Conservation (phyloP, 2,329 filamentous ascomycete genomes). For the Colletotrichum gigasporum region DNA sequence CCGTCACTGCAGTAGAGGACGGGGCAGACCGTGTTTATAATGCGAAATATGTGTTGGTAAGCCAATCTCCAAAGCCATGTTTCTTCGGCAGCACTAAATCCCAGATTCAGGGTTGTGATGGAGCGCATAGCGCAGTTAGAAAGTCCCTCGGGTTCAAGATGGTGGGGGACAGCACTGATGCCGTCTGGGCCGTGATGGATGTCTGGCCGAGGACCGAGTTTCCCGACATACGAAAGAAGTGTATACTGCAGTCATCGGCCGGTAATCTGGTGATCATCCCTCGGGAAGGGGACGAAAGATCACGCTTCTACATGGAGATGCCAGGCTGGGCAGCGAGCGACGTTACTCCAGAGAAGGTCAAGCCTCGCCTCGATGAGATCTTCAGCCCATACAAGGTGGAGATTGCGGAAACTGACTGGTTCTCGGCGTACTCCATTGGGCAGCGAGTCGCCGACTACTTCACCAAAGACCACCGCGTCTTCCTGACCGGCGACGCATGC, state of each 20-base stretch:
- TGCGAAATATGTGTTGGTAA: slow-evolving; percentile 20
- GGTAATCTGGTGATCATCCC: slow-evolving; percentile 75
- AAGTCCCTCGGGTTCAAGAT: slow-evolving; percentile 63
- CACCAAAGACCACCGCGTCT: slow-evolving; percentile 74
- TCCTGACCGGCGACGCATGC: slow-evolving; percentile 79
- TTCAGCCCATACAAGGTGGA: slow-evolving; percentile 67
- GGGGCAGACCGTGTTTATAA: slow-evolving; percentile 41
- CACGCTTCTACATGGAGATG: slow-evolving; percentile 75
- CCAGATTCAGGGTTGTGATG: slow-evolving; percentile 50
- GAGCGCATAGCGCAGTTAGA: slow-evolving; percentile 61
- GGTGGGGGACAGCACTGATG: slow-evolving; percentile 66
- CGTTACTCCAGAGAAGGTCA: slow-evolving; percentile 60
- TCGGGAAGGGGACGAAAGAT: slow-evolving; percentile 65
- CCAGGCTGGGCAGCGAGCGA: slow-evolving; percentile 56
- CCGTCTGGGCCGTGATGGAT: slow-evolving; percentile 68
- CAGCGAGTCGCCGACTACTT: slow-evolving; percentile 77
- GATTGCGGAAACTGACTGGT: slow-evolving; percentile 74
- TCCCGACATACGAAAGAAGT: slow-evolving; percentile 69
- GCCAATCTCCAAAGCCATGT: too few species aligned
- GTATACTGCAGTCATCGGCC: slow-evolving; percentile 60
- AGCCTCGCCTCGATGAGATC: slow-evolving; percentile 61
- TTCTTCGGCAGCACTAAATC: background rate
- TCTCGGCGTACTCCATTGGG: slow-evolving; percentile 79
- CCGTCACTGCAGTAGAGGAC: slow-evolving; percentile 46
- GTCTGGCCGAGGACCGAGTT: slow-evolving; percentile 65